Conservation (phyloP, 164 flowering plant genomes). For the Umbilicus rupestris region DNA sequence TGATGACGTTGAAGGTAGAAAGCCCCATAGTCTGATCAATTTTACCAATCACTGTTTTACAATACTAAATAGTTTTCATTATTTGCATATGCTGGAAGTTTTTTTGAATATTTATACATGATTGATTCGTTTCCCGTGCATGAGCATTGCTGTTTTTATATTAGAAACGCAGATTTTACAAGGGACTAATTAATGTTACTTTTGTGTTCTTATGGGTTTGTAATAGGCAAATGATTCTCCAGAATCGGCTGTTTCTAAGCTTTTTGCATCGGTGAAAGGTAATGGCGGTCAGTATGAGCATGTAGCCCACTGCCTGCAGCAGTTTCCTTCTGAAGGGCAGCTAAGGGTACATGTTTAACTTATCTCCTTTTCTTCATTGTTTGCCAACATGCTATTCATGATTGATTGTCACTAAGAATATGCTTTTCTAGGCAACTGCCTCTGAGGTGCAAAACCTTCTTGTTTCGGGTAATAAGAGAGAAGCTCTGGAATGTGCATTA, state of each 20-base stretch:
- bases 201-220: constrained; percentile 9
- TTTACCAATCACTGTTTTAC: too few relatives aligned
- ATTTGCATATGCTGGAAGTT: not conserved
- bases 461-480: constrained; percentile 79
- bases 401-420: not conserved
- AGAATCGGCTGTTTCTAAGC: constrained; percentile 78
- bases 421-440: constrained; percentile 62
- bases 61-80: too few relatives aligned
- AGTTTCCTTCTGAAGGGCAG: constrained; percentile 74
- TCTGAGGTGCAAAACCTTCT: constrained; percentile 86
- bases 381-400: not conserved
- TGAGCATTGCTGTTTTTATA: not conserved
- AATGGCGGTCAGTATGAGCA: constrained; percentile 42
- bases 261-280: constrained; percentile 69
- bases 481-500: constrained; percentile 84
- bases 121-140: not conserved
- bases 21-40: too few relatives aligned
- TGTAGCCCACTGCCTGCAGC: constrained; percentile 52
- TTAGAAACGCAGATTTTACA: not conserved
- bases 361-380: not conserved
- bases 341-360: constrained; percentile 36
- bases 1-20: too few relatives aligned
- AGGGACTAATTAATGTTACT: not conserved
- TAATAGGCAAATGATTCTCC: constrained; percentile 69
- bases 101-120: not conserved